Evolutionary conservation across 1,284 basidiomycete genomes (phyloP).

Genomic region (Moniliella sp.): DNA sequence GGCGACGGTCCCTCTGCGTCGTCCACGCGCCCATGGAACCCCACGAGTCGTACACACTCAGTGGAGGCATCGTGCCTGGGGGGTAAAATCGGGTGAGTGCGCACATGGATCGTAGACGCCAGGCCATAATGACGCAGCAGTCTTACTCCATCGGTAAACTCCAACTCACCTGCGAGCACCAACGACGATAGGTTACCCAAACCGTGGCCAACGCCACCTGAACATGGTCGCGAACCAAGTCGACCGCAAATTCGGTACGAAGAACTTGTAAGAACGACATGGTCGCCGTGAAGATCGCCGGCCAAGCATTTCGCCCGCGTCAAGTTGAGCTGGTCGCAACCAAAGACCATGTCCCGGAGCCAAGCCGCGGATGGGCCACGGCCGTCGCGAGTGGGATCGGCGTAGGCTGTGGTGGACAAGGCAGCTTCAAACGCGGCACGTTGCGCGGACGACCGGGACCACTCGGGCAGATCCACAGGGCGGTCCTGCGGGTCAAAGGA

Average conservation of each 20-base stretch:
- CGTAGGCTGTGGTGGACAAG: too few relatives aligned
- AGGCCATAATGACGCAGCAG: slow-evolving; percentile 23
- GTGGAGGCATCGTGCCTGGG: slow-evolving; percentile 18
- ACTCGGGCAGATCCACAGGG: too few relatives aligned
- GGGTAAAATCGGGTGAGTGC: slow-evolving; percentile 17
- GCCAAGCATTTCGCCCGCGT: slow-evolving; percentile 30
- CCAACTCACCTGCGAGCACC: slow-evolving; percentile 12
- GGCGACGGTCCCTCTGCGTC: too few relatives aligned
- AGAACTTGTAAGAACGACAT: slow-evolving; percentile 23
- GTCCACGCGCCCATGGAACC: slow-evolving; percentile 30
- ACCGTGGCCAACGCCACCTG: slow-evolving; percentile 21
- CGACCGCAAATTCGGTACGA: slow-evolving; percentile 20
- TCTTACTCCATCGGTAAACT: slow-evolving; percentile 18
- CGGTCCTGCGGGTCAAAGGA: too few relatives aligned
- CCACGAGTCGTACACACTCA: slow-evolving; percentile 30
- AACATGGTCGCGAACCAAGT: slow-evolving; percentile 19
- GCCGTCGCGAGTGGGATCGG: too few relatives aligned
- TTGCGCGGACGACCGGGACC: too few relatives aligned
- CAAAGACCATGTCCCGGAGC: slow-evolving; percentile 6
- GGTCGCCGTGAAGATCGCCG: slow-evolving; percentile 22
- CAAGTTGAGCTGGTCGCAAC: slow-evolving; percentile 26
- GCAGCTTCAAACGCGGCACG: too few relatives aligned
- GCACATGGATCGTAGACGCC: slow-evolving; percentile 11
- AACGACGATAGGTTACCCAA: slow-evolving; percentile 21
- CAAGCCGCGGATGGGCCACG: too few relatives aligned